Percentiles rank a stretch among this genome's conserved stretches.
phyloP scores from a whole-genome alignment of 495 filamentous ascomycete genomes.

The Penicillium tannophilum region DNA sequence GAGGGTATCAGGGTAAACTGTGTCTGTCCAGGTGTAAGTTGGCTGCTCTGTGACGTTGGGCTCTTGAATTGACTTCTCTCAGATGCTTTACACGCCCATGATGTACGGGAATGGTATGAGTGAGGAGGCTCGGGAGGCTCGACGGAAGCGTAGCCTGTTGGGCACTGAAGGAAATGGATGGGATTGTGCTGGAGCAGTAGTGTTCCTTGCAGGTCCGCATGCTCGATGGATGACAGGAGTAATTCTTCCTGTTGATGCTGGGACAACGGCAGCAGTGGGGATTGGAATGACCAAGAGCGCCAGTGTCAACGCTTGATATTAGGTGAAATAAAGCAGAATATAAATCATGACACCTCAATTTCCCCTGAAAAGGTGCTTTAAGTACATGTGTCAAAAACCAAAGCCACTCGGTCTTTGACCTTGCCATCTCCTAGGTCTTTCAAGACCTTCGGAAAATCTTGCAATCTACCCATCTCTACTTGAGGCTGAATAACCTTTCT shows the following conservation, averaged over 20 bases:
- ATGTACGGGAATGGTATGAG: conserved; percentile 56
- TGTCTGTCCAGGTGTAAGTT: conserved; percentile 54
- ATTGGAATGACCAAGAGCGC: conserved; percentile 33
- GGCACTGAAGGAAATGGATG: conserved; percentile 56
- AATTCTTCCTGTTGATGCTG: conserved; percentile 52
- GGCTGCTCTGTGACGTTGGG: not conserved
- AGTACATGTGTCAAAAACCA: conserved; percentile 10
- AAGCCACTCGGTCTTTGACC: conserved; percentile 23
- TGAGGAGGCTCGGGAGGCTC: conserved; percentile 46
- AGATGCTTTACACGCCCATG: conserved; percentile 64
- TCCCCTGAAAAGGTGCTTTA: not conserved
- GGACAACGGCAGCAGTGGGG: conserved; percentile 42
- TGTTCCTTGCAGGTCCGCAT: conserved; percentile 49
- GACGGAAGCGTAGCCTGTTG: conserved; percentile 53
- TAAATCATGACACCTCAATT: not conserved
- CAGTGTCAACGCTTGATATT: conserved; percentile 24
- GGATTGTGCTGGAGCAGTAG: conserved; percentile 44
- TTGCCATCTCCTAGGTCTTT: conserved; percentile 21
- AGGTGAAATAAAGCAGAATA: not conserved
- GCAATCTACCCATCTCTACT: conserved; percentile 16
- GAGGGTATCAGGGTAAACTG: conserved; percentile 61
- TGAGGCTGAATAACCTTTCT: conserved; percentile 18
- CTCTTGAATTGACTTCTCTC: not conserved
- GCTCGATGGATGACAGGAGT: conserved; percentile 54
- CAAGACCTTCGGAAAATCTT: conserved; percentile 22